Evolutionary conservation across 345 rosid genomes (phyloP).

Genomic region (Gossypium thurberi): DNA sequence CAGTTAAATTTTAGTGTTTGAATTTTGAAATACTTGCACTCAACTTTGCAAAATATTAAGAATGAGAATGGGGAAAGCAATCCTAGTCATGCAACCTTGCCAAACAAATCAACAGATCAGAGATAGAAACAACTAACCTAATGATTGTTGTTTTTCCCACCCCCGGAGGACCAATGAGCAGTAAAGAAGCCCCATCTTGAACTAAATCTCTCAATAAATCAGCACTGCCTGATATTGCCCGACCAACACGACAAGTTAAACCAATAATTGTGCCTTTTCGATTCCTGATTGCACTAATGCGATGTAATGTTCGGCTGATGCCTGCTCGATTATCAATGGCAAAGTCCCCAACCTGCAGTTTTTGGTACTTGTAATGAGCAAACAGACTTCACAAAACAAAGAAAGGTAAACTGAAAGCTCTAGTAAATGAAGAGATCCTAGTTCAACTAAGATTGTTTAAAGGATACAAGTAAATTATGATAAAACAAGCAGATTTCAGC

Average conservation of each 20-base stretch:
- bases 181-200: constrained; percentile 66
- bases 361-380: constrained; percentile 4
- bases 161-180: constrained; percentile 95
- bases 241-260: constrained; percentile 90
- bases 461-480: neutral
- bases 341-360: constrained; percentile 74
- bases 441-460: neutral
- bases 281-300: constrained; percentile 82
- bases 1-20: neutral
- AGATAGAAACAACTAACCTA: constrained; percentile 37
- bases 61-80: constrained; percentile 1
- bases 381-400: neutral
- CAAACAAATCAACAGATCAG: neutral
- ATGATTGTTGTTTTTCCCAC: constrained; percentile 95
- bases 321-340: constrained; percentile 88
- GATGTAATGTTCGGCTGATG: constrained; percentile 78
- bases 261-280: constrained; percentile 71
- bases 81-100: neutral
- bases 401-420: neutral
- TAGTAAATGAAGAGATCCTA: neutral
- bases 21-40: neutral
- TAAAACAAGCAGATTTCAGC: neutral
- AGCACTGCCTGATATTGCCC: constrained; percentile 76
- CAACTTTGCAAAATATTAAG: neutral
- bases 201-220: constrained; percentile 67